A percentile compares a stretch with the other conserved stretches of the same genome.
These are phyloP conservation scores for Nicotiana attenuata DNA, from an alignment of 257 asterid species.

Conservation along the genomic window DNA sequence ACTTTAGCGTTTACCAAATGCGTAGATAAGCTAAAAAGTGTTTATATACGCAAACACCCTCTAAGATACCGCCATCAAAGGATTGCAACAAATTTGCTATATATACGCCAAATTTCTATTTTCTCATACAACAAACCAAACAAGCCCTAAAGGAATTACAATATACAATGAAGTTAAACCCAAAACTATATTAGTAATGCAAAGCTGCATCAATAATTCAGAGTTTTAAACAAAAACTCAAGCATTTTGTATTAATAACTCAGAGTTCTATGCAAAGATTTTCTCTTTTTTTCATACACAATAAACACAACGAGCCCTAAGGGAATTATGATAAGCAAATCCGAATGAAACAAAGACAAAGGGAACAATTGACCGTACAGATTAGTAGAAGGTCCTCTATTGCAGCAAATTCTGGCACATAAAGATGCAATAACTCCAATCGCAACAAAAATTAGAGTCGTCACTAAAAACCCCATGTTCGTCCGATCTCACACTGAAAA, in stretches of 20 bases:
- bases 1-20: too few species aligned
- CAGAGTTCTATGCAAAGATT: background rate
- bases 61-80: background rate
- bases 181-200: background rate
- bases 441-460: slow-evolving; percentile 60
- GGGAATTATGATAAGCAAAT: background rate
- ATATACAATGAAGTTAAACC: background rate
- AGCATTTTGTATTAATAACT: background rate
- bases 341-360: background rate
- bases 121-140: background rate
- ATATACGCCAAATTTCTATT: background rate
- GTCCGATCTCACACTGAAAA: background rate
- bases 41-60: background rate
- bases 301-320: background rate
- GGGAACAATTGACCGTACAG: slow-evolving; percentile 44
- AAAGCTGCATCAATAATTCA: background rate
- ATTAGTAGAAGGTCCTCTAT: slow-evolving; percentile 86
- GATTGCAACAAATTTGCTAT: background rate
- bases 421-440: slow-evolving; percentile 73
- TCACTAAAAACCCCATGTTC: slow-evolving; percentile 70
- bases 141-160: background rate
- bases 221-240: background rate
- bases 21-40: too few species aligned
- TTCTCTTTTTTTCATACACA: background rate
- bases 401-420: slow-evolving; percentile 75